Base-by-base conservation (phyloP, 352 stramenopile genomes). In the Elongisporangium anandrum region DNA sequence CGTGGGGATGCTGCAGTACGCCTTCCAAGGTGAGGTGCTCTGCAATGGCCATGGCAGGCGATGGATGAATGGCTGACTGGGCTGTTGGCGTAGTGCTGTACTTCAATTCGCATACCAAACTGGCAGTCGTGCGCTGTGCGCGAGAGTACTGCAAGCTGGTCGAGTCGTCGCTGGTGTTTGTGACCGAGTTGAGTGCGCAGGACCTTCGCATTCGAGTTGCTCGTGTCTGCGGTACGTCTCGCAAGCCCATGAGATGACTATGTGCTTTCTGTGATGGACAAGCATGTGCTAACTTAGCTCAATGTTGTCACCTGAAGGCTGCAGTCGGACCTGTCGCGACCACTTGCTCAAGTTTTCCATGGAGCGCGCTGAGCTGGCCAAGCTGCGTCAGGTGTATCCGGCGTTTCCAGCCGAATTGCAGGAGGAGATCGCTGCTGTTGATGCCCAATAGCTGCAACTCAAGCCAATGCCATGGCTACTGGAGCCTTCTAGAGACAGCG, bases 21-120 rank as follows among this genome's bases (percentile, higher is more conserved):
- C 82, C n/a, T 90, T 90, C 60, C 80, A 92, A 84, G 82, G 80
- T 89, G 52, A 16, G 63, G 38, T n/a, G n/a, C n/a, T n/a, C n/a
- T n/a, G n/a, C n/a, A 50, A 34, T 38, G 17, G 29, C 6, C 17
- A 9, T 29, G n/a, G 22, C 9, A 10, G 49, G 10, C 23, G 17
- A 48, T 10, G 41, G 2, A 29, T 52, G 21, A 5, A 16, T 20
- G 15, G 15, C 54, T 34, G n/a, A 23, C 38, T 20, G 22, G 21
- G 8, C 16, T 23, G 24, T 7, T 34, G 24, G 24, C 19, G 1
- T 52, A 92, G 81, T 90, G 55, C 29, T 92, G 17, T 90, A 88
- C 51, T 88, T 75, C 61, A 87, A 81, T 53, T 52, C 65, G 15
- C 57, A 81, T 24, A 92, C 80, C 17, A 69, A 56, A 49, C 34